Conservation (phyloP, 2,329 filamentous ascomycete genomes). For the Penicillium sp. region DNA sequence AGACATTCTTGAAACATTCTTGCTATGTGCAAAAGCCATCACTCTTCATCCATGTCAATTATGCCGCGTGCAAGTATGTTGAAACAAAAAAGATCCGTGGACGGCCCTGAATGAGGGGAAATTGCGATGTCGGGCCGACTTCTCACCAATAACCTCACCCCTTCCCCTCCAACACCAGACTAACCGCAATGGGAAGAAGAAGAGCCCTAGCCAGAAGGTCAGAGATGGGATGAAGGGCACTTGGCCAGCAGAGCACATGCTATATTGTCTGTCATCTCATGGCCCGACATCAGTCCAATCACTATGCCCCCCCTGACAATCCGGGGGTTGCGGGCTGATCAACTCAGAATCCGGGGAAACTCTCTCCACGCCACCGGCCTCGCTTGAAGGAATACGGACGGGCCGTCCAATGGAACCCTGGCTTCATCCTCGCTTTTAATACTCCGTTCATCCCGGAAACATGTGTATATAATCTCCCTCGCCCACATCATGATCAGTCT, state of each 20-base stretch:
- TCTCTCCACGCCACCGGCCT: neutral
- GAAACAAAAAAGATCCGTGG: too few species aligned
- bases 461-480: neutral
- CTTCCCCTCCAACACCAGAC: neutral
- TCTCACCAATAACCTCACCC: neutral
- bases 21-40: too few species aligned
- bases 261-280: neutral
- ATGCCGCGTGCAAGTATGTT: too few species aligned
- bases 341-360: conserved; percentile 3
- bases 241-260: too few species aligned
- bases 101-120: neutral
- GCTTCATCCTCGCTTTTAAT: neutral
- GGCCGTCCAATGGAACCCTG: conserved; percentile 5
- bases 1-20: neutral
- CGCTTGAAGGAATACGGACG: neutral
- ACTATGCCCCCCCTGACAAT: neutral
- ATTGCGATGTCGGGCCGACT: conserved; percentile 3
- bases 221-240: neutral
- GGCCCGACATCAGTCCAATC: conserved; percentile 6
- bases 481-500: neutral
- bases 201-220: neutral
- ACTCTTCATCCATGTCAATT: too few species aligned
- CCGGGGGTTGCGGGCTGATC: conserved; percentile 2
- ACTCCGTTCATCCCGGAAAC: neutral
- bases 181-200: neutral